A percentile compares a stretch with the other conserved stretches of the same genome.
These are phyloP conservation scores for Diaporthe citriasiana DNA, from an alignment of 2,329 filamentous ascomycete genomes.

Conservation along the genomic window DNA sequence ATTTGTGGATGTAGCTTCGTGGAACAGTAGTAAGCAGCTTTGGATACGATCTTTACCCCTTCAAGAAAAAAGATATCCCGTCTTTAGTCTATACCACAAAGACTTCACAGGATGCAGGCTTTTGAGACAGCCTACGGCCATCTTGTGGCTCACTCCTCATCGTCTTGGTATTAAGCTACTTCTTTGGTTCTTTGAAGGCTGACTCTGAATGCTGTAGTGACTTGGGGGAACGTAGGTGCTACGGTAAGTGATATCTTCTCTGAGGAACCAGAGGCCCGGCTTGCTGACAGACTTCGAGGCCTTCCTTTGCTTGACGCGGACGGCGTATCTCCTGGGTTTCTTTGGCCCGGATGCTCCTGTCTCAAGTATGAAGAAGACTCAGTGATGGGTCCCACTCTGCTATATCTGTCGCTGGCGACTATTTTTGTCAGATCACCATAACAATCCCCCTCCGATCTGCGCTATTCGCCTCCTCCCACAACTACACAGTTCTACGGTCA, in stretches of 20 bases:
- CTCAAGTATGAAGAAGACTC: slow-evolving; percentile 43
- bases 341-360: slow-evolving; percentile 65
- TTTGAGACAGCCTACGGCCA: no score
- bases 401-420: not conserved
- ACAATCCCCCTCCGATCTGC: no score
- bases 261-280: slow-evolving; percentile 28
- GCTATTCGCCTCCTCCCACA: not conserved
- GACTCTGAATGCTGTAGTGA: no score
- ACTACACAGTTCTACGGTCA: no score
- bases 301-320: slow-evolving; percentile 69
- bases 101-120: no score
- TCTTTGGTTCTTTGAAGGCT: no score
- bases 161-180: no score
- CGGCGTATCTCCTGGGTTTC: slow-evolving; percentile 69
- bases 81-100: no score
- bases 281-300: slow-evolving; percentile 50
- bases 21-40: no score
- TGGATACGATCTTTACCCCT: no score
- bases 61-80: no score
- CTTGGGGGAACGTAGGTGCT: slow-evolving; percentile 80
- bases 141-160: no score
- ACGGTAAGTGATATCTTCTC: slow-evolving; percentile 62
- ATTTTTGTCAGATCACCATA: not conserved
- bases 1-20: slow-evolving; percentile 66
- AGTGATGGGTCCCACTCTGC: slow-evolving; percentile 23